These are phyloP conservation scores for Vicia villosa DNA, from an alignment of 306 rosid genomes.

Conservation along the genomic window DNA sequence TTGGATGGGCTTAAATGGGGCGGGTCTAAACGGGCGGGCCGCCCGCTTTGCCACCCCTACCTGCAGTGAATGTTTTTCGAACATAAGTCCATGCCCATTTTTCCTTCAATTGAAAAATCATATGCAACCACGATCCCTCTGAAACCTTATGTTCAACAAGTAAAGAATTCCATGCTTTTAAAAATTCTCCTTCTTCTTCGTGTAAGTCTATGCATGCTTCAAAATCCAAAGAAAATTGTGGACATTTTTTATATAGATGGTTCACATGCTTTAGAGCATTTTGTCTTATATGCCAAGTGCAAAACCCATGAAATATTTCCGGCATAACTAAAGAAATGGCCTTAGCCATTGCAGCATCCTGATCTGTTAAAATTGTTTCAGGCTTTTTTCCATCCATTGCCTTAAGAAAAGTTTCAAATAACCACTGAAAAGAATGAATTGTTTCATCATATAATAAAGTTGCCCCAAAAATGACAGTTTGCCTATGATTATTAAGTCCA, in stretches of 20 bases:
- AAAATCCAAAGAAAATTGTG: neutral
- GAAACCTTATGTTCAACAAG: neutral
- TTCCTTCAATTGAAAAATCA: neutral
- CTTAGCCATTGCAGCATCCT: neutral
- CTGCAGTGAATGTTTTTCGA: neutral
- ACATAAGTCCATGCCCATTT: neutral
- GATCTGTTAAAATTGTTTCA: neutral
- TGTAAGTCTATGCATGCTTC: neutral
- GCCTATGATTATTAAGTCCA: too few species aligned
- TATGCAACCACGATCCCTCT: neutral
- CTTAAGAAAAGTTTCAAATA: neutral
- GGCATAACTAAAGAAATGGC: constrained; percentile 10
- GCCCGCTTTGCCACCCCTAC: too few species aligned
- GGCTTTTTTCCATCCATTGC: neutral
- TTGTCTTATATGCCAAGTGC: neutral
- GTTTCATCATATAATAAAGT: neutral
- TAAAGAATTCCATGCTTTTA: neutral
- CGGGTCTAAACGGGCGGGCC: too few species aligned
- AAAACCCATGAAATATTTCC: neutral
- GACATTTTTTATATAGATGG: neutral
- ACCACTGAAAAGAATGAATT: neutral
- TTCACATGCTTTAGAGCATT: too few species aligned
- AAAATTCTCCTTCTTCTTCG: neutral
- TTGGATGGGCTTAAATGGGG: too few species aligned
- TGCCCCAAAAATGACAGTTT: neutral